Evolutionary conservation across 1,284 basidiomycete species (phyloP).

Genomic region (Hymenochaete sp.): DNA sequence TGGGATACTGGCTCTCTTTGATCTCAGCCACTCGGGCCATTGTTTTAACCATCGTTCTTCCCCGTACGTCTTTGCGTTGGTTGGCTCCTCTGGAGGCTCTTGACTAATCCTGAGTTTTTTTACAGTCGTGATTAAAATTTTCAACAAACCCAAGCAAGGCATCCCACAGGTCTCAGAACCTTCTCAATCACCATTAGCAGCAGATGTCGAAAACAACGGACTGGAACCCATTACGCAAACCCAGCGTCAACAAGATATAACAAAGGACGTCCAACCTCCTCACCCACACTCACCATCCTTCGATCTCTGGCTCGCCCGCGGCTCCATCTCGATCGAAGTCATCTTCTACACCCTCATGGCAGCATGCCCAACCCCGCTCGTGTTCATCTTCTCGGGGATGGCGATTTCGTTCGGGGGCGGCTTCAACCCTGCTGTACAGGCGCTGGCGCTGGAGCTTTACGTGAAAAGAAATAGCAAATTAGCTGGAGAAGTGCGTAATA

Average conservation of each 20-base stretch:
- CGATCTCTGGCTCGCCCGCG: slow-evolving; percentile 54
- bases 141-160: slow-evolving; percentile 34
- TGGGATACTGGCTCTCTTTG: slow-evolving; percentile 69
- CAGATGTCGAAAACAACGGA: slow-evolving; percentile 17
- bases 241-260: slow-evolving; percentile 3
- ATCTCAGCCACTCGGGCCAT: slow-evolving; percentile 52
- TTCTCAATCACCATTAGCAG: slow-evolving; percentile 26
- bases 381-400: slow-evolving; percentile 43
- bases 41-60: slow-evolving; percentile 56
- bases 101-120: slow-evolving; percentile 6
- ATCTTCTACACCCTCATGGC: slow-evolving; percentile 45
- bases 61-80: slow-evolving; percentile 37
- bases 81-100: background rate
- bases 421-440: slow-evolving; percentile 56
- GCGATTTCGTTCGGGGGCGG: slow-evolving; percentile 48
- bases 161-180: slow-evolving; percentile 29
- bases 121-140: slow-evolving; percentile 46
- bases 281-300: slow-evolving; percentile 39
- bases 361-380: slow-evolving; percentile 30
- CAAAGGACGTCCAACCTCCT: background rate
- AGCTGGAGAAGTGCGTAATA: background rate
- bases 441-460: slow-evolving; percentile 58
- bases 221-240: slow-evolving; percentile 9
- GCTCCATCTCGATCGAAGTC: slow-evolving; percentile 51
- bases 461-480: slow-evolving; percentile 21